phyloP scores from a whole-genome alignment of 2,329 filamentous ascomycete species.

The Mollisiaceae sp. region DNA sequence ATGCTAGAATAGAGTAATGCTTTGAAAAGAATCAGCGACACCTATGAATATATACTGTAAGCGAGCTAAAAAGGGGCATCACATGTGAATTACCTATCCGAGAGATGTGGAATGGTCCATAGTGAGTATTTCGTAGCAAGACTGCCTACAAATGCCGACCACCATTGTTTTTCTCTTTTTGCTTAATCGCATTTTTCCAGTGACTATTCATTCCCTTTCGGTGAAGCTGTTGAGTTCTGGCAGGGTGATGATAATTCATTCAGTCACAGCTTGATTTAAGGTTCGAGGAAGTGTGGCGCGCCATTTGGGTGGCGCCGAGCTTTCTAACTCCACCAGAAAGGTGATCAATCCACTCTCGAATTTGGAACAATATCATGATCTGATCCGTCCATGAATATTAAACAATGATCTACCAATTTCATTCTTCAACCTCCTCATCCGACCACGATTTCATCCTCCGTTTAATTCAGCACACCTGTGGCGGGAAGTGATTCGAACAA shows the following conservation, averaged over 20 bases:
- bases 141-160: too few species aligned
- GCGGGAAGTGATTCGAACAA: constrained; percentile 10
- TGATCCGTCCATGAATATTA: constrained; percentile 4
- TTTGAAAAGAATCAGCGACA: too few species aligned
- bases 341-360: constrained; percentile 12
- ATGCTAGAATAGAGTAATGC: neutral
- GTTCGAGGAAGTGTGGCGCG: neutral
- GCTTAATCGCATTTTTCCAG: too few species aligned
- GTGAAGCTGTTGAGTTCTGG: neutral
- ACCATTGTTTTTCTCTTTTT: too few species aligned
- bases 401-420: neutral
- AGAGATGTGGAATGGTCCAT: neutral
- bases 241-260: neutral
- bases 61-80: neutral
- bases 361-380: neutral
- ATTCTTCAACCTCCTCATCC: neutral
- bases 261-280: constrained; percentile 4
- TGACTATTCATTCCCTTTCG: neutral
- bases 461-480: constrained; percentile 8
- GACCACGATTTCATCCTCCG: neutral
- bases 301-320: neutral
- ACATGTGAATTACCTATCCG: constrained; percentile 6
- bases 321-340: neutral
- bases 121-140: too few species aligned
- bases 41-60: too few species aligned